Base-by-base conservation (phyloP, 768 basidiomycete genomes). In the Amyloporia xantha region DNA sequence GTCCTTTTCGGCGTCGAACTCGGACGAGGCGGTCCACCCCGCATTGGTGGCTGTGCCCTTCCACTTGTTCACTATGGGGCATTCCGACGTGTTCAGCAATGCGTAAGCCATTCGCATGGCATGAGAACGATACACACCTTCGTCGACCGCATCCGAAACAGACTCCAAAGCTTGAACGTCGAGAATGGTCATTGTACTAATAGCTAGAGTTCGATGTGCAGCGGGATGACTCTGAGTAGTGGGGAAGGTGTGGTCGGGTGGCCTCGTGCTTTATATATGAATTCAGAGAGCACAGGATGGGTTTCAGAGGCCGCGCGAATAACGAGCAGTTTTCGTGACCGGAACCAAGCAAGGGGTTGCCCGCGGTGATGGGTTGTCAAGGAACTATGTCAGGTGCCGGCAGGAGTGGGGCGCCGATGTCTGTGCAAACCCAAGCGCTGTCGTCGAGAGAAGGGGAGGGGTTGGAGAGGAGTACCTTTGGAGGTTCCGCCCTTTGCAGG, bases 1-100 rank as follows among this genome's bases (percentile, higher is more conserved):
- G 69, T 89, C 82, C 57, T 82, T 84, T 0, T 67, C 62, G 17
- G 72, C 68, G 61, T 81, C 82, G 56, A 86, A 81, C 44, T 72
- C 63, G 4, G 85, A 75, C 40, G 71, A 56, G 2, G 75, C 76
- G 56, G 82, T 69, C 82, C 82, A 64, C 11, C 46, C 44, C 10
- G 43, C 44, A 10, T 40, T 33, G n/a, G 38, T 19, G 19, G 71
- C 53, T 44, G 73, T 74, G 24, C 78, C 79, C 62, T 81, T 86
- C 36, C 86, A 68, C 28, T 79, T 73, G 59, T 89, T 89, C 28
- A 89, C 86, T 87, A 56, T 13, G 27, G 13, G 7, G 41, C 12
- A 35, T 10, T n/a, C 33, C 33, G n/a, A 35, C n/a, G n/a, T n/a
- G n/a, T n/a, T n/a, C n/a, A n/a, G n/a, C n/a, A n/a, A n/a, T n/a